A percentile compares a stretch with the other conserved stretches of the same genome.
Conservation (phyloP, 2,329 filamentous ascomycete genomes). For the Colletotrichum endophyticum region DNA sequence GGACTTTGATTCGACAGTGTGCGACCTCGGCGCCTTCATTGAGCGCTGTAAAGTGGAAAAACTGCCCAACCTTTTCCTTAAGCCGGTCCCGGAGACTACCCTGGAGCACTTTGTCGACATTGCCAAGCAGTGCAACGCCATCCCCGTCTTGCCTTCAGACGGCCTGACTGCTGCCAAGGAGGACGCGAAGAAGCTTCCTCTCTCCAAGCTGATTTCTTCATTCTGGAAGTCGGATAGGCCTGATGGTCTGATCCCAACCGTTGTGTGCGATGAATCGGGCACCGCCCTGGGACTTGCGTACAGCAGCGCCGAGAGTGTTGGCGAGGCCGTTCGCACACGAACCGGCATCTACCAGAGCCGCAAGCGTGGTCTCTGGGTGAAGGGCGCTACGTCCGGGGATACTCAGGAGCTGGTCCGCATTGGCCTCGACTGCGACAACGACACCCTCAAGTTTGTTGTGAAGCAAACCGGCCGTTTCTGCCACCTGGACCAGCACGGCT, state of each 20-base stretch:
- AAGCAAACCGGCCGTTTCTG: slow-evolving; percentile 93
- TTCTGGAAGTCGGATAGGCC: slow-evolving; percentile 81
- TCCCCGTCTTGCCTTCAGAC: slow-evolving; percentile 77
- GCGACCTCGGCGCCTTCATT: slow-evolving; percentile 47
- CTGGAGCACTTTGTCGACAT: slow-evolving; percentile 52
- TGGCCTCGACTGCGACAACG: slow-evolving; percentile 89
- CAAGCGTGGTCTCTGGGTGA: slow-evolving; percentile 95
- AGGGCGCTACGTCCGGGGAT: slow-evolving; percentile 93
- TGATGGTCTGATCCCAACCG: slow-evolving; percentile 85
- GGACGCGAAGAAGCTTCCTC: slow-evolving; percentile 65
- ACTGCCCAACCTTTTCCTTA: slow-evolving; percentile 54
- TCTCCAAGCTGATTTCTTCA: slow-evolving; percentile 73
- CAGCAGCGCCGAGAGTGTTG: slow-evolving; percentile 89
- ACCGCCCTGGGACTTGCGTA: slow-evolving; percentile 89
- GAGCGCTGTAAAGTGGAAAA: slow-evolving; percentile 50
- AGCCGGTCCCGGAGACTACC: slow-evolving; percentile 50
- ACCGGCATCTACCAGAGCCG: slow-evolving; percentile 93
- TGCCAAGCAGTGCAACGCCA: slow-evolving; percentile 57
- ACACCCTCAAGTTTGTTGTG: slow-evolving; percentile 89
- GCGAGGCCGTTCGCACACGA: slow-evolving; percentile 80
- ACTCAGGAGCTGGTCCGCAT: slow-evolving; percentile 88
- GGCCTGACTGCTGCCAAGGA: slow-evolving; percentile 72
- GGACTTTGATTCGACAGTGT: slow-evolving; percentile 50
- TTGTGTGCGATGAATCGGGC: slow-evolving; percentile 89
- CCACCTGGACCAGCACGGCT: slow-evolving; percentile 89